Conservation (phyloP, 441 rosid genomes). For the Mallotus japonicus region DNA sequence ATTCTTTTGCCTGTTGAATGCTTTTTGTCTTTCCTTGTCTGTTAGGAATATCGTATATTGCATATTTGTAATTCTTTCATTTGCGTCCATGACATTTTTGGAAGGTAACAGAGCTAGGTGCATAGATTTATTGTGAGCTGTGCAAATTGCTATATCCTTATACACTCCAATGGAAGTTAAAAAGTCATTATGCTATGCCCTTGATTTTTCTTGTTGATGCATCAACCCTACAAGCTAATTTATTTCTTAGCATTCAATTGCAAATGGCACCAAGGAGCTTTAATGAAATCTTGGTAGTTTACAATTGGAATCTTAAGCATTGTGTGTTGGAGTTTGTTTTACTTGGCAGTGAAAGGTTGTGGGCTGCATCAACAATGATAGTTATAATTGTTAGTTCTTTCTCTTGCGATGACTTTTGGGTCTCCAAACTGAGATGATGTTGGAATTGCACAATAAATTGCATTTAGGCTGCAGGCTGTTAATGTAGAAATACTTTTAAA, state of each 20-base stretch:
- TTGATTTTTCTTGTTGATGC: not conserved
- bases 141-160: not conserved
- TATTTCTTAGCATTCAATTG: not conserved
- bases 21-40: not conserved
- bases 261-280: not conserved
- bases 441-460: not conserved
- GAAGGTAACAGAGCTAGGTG: not conserved
- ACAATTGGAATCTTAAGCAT: not conserved
- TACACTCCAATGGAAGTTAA: not conserved
- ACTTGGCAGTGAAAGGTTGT: not conserved
- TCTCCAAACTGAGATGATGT: not conserved
- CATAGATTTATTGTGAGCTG: not conserved
- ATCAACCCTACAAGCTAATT: not conserved
- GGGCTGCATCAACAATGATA: not conserved
- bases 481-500: not conserved
- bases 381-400: not conserved
- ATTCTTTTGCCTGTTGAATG: not conserved
- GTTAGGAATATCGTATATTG: not conserved
- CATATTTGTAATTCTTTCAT: not conserved
- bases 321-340: not conserved
- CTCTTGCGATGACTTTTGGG: not conserved
- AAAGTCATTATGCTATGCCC: not conserved
- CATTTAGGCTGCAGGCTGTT: not conserved
- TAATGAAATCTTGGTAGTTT: not conserved
- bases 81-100: not conserved